These are phyloP conservation scores for Penicillium subrubescens DNA, from an alignment of 495 filamentous ascomycete genomes.

Conservation along the genomic window DNA sequence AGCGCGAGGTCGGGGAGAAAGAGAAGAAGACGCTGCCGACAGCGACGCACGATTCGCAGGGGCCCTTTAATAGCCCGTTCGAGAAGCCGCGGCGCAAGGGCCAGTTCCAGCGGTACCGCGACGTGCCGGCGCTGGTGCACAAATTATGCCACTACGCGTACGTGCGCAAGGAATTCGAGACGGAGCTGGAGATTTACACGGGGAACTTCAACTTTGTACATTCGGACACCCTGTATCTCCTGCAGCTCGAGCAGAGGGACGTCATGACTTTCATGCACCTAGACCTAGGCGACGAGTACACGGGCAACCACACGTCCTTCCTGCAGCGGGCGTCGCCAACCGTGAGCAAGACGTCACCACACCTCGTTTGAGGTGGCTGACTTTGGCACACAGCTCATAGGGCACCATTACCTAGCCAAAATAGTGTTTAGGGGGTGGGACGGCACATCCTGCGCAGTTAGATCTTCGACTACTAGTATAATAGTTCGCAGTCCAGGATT, in stretches of 20 bases:
- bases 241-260: slow-evolving; percentile 33
- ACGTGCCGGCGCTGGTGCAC: slow-evolving; percentile 64
- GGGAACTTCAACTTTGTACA: slow-evolving; percentile 65
- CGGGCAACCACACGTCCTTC: slow-evolving; percentile 72
- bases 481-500: slow-evolving; percentile 6
- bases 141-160: slow-evolving; percentile 72
- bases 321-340: slow-evolving; percentile 47
- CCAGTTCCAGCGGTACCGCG: slow-evolving; percentile 41
- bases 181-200: slow-evolving; percentile 60
- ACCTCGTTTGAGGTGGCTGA: slow-evolving; percentile 70
- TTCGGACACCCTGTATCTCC: slow-evolving; percentile 14
- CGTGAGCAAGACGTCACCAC: slow-evolving; percentile 56
- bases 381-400: slow-evolving; percentile 68
- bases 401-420: slow-evolving; percentile 64
- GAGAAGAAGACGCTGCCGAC: background rate
- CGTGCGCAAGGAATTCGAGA: slow-evolving; percentile 56
- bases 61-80: slow-evolving; percentile 20
- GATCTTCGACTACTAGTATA: slow-evolving; percentile 76
- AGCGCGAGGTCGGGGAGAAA: slow-evolving; percentile 5
- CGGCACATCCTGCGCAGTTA: slow-evolving; percentile 71
- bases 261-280: slow-evolving; percentile 65
- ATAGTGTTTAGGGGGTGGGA: slow-evolving; percentile 70
- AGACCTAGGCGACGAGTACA: slow-evolving; percentile 56
- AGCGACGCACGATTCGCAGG: slow-evolving; percentile 13
- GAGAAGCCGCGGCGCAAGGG: slow-evolving; percentile 15